phyloP scores from a whole-genome alignment of 2,329 filamentous ascomycete genomes.

The Claviceps capensis region DNA sequence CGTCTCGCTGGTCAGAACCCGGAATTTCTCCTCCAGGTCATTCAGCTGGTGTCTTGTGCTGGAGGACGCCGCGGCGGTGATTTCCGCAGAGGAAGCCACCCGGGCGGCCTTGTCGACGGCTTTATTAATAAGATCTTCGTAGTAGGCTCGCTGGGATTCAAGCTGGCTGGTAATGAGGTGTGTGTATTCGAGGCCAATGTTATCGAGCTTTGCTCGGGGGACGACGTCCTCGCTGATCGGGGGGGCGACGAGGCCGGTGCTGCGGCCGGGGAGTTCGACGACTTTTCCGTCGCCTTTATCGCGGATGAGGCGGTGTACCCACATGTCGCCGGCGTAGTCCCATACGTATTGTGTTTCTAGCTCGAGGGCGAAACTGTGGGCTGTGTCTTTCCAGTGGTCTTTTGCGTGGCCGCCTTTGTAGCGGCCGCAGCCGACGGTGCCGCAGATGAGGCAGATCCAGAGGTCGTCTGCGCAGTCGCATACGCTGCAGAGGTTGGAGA shows the following conservation, averaged over 20 bases:
- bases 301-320: constrained; percentile 89
- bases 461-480: constrained; percentile 73
- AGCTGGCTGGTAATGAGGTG: constrained; percentile 87
- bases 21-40: constrained; percentile 30
- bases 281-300: constrained; percentile 88
- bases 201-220: constrained; percentile 54
- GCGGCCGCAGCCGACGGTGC: constrained; percentile 80
- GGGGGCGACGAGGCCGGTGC: constrained; percentile 10
- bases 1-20: constrained; percentile 38
- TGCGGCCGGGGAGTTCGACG: constrained; percentile 65
- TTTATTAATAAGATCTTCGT: constrained; percentile 81
- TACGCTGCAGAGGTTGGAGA: constrained; percentile 61
- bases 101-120: constrained; percentile 78
- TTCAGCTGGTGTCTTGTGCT: constrained; percentile 36
- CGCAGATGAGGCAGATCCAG: constrained; percentile 93
- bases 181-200: constrained; percentile 86
- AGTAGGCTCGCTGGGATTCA: constrained; percentile 85
- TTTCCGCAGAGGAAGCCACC: constrained; percentile 53
- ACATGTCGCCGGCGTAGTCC: constrained; percentile 93
- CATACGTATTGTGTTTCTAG: constrained; percentile 89
- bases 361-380: constrained; percentile 86
- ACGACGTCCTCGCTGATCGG: constrained; percentile 50
- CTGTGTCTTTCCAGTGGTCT: constrained; percentile 79
- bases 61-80: constrained; percentile 37
- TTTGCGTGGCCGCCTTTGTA: constrained; percentile 93